Conservation (phyloP, 352 stramenopile species). For the Pythium dissotocum region DNA sequence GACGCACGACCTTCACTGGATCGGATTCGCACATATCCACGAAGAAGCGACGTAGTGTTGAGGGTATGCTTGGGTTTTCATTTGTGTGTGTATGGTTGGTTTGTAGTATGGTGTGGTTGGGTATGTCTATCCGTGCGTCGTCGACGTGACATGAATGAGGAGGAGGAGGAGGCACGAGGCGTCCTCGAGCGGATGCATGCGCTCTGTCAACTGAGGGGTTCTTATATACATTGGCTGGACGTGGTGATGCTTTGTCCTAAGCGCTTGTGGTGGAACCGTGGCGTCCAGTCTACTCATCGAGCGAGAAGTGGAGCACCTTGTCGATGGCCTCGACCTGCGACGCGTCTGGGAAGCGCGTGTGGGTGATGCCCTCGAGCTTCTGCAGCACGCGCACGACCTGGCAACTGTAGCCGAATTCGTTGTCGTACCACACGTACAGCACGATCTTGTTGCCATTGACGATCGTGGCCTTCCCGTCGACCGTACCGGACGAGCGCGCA, state of each 20-base stretch:
- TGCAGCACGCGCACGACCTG: constrained; percentile 85
- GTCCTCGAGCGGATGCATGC: background rate
- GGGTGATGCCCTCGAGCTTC: constrained; percentile 74
- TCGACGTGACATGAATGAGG: background rate
- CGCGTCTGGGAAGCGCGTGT: constrained; percentile 70
- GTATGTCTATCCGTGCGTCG: background rate
- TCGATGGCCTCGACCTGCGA: constrained; percentile 73
- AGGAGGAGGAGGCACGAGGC: background rate
- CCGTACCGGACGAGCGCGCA: constrained; percentile 63
- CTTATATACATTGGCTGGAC: background rate
- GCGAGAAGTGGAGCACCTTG: constrained; percentile 49
- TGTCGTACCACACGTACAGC: constrained; percentile 91
- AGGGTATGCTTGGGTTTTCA: background rate
- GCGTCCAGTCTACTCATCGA: constrained; percentile 13
- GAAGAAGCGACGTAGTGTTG: background rate
- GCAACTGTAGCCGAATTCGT: constrained; percentile 90
- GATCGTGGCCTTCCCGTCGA: constrained; percentile 87
- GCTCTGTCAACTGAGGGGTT: background rate
- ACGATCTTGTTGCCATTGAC: constrained; percentile 84
- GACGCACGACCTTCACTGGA: background rate
- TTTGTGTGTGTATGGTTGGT: background rate
- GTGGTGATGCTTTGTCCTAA: background rate
- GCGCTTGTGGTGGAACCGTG: background rate
- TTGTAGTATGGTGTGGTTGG: background rate
- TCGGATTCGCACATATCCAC: no score